Conservation (phyloP, 2,329 filamentous ascomycete genomes). For the Aspergillus candidus region DNA sequence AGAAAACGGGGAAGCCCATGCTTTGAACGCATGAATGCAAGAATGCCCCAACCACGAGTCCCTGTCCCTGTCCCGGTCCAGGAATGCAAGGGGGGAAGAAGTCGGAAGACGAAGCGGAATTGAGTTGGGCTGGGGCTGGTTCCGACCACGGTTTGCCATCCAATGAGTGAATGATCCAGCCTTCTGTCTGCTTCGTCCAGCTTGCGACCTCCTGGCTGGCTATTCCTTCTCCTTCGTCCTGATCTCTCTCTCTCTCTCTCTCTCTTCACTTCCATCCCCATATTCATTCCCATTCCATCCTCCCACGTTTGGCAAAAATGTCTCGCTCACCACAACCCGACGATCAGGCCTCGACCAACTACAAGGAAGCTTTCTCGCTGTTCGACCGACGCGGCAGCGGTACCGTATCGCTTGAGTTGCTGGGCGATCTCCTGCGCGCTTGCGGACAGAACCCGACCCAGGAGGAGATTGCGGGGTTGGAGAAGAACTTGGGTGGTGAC, state of each 20-base stretch:
- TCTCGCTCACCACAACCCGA: constrained; percentile 18
- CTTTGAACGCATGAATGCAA: no score
- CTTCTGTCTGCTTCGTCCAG: constrained; percentile 8
- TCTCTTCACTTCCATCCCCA: constrained; percentile 1
- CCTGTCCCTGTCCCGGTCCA: no score
- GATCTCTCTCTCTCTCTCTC: constrained; percentile 4
- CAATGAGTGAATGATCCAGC: no score
- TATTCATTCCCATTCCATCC: constrained; percentile 7
- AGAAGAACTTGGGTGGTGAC: constrained; percentile 82
- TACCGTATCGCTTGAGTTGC: constrained; percentile 75
- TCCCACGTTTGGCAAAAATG: constrained; percentile 19
- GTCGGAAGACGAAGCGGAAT: no score
- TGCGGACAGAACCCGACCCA: constrained; percentile 98
- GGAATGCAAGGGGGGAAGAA: no score
- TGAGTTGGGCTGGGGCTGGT: neutral
- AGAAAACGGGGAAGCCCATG: no score
- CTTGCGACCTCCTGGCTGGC: constrained; percentile 6
- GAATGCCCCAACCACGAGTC: no score
- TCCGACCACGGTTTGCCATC: neutral
- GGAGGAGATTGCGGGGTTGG: constrained; percentile 83
- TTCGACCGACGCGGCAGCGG: constrained; percentile 99
- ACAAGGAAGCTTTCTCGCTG: constrained; percentile 99
- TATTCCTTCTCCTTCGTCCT: constrained; percentile 1
- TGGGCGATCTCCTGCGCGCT: constrained; percentile 90
- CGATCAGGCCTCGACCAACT: constrained; percentile 77